phyloP scores from a whole-genome alignment of 192 early-diverging fungal species.

The Rhizophlyctis rosea region DNA sequence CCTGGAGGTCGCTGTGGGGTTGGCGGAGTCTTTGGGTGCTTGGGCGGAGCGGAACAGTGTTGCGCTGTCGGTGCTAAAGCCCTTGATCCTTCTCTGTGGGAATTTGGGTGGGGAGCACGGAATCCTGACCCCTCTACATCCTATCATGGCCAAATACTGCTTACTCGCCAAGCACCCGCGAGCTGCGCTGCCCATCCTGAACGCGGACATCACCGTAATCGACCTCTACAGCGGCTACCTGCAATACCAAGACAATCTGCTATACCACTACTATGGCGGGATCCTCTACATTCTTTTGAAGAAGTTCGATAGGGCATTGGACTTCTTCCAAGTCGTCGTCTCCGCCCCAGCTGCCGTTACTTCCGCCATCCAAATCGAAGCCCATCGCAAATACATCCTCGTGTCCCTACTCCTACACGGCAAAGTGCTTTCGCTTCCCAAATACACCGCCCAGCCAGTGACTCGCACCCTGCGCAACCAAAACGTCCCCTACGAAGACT shows the following conservation, averaged over 20 bases:
- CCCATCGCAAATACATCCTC: constrained; percentile 67
- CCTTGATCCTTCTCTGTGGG: constrained; percentile 3
- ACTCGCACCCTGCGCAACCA: constrained; percentile 36
- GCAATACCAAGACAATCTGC: constrained; percentile 56
- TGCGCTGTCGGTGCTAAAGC: constrained; percentile 11
- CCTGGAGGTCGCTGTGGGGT: constrained; percentile 3
- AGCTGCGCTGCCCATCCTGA: constrained; percentile 26
- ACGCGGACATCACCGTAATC: constrained; percentile 21
- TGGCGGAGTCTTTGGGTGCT: not conserved
- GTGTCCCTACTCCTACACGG: constrained; percentile 61
- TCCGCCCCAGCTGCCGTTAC: constrained; percentile 58
- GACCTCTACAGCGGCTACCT: constrained; percentile 13
- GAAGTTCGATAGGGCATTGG: constrained; percentile 57
- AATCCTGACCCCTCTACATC: constrained; percentile 29
- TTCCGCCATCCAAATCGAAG: constrained; percentile 74
- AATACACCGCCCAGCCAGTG: constrained; percentile 32
- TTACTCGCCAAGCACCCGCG: constrained; percentile 33
- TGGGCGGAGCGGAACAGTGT: not conserved
- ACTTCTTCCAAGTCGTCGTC: constrained; percentile 58
- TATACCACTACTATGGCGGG: constrained; percentile 78
- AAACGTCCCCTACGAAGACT: constrained; percentile 53
- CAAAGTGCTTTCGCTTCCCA: constrained; percentile 26
- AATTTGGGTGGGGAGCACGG: not conserved
- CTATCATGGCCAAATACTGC: constrained; percentile 23
- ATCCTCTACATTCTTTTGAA: constrained; percentile 70